Base-by-base conservation (phyloP, 1,284 basidiomycete genomes). In the Thelephora terrestris region DNA sequence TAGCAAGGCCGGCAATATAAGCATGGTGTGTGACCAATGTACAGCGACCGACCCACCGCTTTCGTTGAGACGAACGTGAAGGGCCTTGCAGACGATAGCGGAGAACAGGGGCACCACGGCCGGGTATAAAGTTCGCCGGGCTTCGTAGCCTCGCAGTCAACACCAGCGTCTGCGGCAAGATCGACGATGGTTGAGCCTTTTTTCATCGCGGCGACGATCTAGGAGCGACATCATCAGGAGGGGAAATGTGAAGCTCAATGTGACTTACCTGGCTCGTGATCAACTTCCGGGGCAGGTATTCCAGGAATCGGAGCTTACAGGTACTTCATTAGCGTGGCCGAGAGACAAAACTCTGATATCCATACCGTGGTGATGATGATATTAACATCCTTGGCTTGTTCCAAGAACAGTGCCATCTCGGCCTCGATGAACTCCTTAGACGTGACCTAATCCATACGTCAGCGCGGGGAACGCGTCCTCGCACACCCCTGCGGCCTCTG, bases 351-450 rank as follows among this genome's bases (percentile, higher is more conserved):
- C 18, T 42, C 25, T 5, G 1, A 45, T n/a, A 35, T 25, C 57
- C 74, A 48, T 55, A 85, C 85, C 47, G 88, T 91, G 36, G 89
- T 91, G 55, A 91, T 77, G 50, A 91, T 74, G 50, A 91, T 91
- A 58, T 91, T 89, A 12, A 91, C 89, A 24, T 91, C 88, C 61
- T 81, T 84, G 64, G 81, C 84, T 63, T 91, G 88, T 60, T 84
- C 78, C 75, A 84, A 74, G 68, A 91, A 91, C 37, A 91, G 73
- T 0, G 82, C 79, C 89, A 91, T 91, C 63, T 91, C 89, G 9
- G 88, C 88, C 47, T 82, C 86, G 52, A 90, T 80, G 62, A 91
- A 91, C 61, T 89, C 87, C 68, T 90, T 88, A 39, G 84, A 86
- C 88, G 91, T 91, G 55, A 81, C 79, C 39, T 42, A 23, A 25